A percentile compares a stretch with the other conserved stretches of the same genome.
Evolutionary conservation across 2,329 filamentous ascomycete genomes (phyloP).

Genomic region (Colletotrichum eremochloae): DNA sequence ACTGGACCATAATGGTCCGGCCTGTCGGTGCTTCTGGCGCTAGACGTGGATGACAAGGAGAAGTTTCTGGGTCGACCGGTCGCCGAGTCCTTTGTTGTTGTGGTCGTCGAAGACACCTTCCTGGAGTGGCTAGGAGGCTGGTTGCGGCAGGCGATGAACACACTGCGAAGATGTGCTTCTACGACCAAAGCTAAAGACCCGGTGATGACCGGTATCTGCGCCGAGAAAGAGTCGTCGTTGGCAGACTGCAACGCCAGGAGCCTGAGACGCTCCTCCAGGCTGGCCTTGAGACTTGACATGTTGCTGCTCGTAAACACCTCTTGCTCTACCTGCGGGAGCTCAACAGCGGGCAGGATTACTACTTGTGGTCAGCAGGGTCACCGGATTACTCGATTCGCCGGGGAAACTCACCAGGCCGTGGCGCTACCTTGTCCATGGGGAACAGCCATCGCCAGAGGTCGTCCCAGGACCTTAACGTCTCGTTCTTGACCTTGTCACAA

Average conservation of each 20-base stretch:
- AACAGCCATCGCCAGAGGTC: slow-evolving; percentile 34
- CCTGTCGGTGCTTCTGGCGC: slow-evolving; percentile 15
- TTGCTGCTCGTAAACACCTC: slow-evolving; percentile 35
- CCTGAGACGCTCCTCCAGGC: slow-evolving; percentile 35
- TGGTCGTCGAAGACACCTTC: background rate
- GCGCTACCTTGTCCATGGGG: slow-evolving; percentile 19
- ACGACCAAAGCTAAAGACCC: slow-evolving; percentile 30
- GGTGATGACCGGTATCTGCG: slow-evolving; percentile 38
- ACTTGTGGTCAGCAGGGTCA: background rate
- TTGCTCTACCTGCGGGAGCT: slow-evolving; percentile 37
- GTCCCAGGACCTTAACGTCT: slow-evolving; percentile 22
- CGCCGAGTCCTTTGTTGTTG: background rate
- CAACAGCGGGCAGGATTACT: slow-evolving; percentile 30
- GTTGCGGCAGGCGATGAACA: slow-evolving; percentile 34
- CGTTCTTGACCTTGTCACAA: background rate
- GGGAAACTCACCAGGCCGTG: slow-evolving; percentile 25
- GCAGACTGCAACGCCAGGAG: slow-evolving; percentile 31
- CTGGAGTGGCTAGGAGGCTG: background rate
- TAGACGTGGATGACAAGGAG: slow-evolving; percentile 10
- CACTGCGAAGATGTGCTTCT: slow-evolving; percentile 35
- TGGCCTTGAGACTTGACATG: slow-evolving; percentile 33
- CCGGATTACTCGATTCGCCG: fast-evolving
- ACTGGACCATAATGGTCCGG: background rate
- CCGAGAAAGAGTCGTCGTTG: slow-evolving; percentile 23
- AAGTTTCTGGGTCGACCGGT: slow-evolving; percentile 17